phyloP scores from a whole-genome alignment of 805 yeast species.

The Kazachstania psychrophila region DNA sequence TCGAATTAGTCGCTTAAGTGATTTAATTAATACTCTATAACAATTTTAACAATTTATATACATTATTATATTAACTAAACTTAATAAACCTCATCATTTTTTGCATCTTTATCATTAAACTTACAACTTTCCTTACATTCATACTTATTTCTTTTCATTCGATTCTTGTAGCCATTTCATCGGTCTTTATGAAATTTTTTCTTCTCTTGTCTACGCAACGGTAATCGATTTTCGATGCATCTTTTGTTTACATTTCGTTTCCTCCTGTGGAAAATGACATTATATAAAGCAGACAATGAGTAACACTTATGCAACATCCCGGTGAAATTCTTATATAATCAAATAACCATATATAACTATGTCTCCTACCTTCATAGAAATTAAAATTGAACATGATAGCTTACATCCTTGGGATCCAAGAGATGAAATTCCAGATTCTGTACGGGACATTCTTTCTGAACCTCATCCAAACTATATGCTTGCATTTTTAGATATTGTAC shows the following conservation, averaged over 20 bases:
- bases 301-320: too few relatives aligned
- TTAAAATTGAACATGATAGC: too few relatives aligned
- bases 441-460: slow-evolving; percentile 22
- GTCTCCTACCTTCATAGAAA: background rate
- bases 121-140: too few relatives aligned
- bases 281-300: too few relatives aligned
- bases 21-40: slow-evolving; percentile 6
- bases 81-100: background rate
- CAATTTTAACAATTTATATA: too few relatives aligned
- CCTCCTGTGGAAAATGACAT: too few relatives aligned
- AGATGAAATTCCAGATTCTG: slow-evolving; percentile 34
- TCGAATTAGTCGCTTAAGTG: slow-evolving; percentile 93
- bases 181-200: background rate
- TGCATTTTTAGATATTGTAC: slow-evolving; percentile 55
- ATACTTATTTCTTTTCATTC: too few relatives aligned
- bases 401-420: slow-evolving; percentile 44
- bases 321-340: too few relatives aligned
- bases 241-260: too few relatives aligned
- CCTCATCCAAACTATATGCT: slow-evolving; percentile 36
- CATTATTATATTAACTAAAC: too few relatives aligned
- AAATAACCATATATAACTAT: too few relatives aligned
- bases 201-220: background rate
- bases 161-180: too few relatives aligned
- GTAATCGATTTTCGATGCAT: background rate
- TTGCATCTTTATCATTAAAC: background rate